Evolutionary conservation across 1,284 basidiomycete genomes (phyloP).

Genomic region (Fomitopsis betulina): DNA sequence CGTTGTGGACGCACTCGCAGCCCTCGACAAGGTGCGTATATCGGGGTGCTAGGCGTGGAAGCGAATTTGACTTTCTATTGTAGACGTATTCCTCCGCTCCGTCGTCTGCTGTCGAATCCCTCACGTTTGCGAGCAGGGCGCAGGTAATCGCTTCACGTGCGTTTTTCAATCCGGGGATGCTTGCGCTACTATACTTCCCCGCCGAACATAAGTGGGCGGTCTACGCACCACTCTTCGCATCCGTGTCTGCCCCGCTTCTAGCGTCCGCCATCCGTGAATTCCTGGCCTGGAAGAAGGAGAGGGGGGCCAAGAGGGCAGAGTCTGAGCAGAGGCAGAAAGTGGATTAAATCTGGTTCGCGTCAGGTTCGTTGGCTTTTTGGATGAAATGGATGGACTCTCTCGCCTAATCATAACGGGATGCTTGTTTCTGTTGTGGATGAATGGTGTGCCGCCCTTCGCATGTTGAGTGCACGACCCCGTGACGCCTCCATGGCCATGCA

Average conservation of each 20-base stretch:
- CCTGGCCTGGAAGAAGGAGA: conserved; percentile 42
- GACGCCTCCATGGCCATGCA: too few species aligned
- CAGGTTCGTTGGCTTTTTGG: background rate
- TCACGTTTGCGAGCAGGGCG: conserved; percentile 65
- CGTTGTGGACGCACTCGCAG: conserved; percentile 63
- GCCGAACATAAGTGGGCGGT: conserved; percentile 95
- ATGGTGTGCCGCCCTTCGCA: too few species aligned
- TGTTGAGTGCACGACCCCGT: too few species aligned
- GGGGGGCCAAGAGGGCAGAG: background rate
- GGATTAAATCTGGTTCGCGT: background rate
- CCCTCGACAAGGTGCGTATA: conserved; percentile 64
- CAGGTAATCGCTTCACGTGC: conserved; percentile 77
- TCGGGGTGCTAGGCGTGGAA: background rate
- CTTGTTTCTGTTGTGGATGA: too few species aligned
- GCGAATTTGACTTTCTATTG: background rate
- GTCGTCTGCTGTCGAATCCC: conserved; percentile 41
- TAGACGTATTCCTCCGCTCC: conserved; percentile 42
- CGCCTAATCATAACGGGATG: too few species aligned
- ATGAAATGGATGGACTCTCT: too few species aligned
- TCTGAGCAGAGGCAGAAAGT: background rate
- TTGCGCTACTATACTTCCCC: conserved; percentile 94
- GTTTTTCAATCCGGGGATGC: conserved; percentile 96
- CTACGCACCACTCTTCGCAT: conserved; percentile 90
- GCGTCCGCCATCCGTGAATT: conserved; percentile 72
- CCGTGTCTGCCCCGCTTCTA: conserved; percentile 77